phyloP scores from a whole-genome alignment of 768 basidiomycete genomes.

The Galerina sulciceps region DNA sequence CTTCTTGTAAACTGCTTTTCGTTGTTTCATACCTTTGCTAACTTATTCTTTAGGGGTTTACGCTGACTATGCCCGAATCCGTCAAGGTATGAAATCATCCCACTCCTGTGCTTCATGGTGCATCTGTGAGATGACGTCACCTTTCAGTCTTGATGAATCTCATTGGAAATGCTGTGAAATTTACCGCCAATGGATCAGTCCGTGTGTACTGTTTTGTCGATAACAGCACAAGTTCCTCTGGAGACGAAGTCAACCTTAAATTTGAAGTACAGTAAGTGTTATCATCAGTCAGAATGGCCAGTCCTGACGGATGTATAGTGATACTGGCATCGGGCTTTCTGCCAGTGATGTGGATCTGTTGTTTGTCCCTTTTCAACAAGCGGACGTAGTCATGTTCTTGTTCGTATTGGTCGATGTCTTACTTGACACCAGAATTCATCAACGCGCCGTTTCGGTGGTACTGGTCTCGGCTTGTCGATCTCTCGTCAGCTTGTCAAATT shows the following conservation, averaged over 20 bases:
- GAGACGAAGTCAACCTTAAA: slow-evolving; percentile 56
- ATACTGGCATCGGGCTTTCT: slow-evolving; percentile 75
- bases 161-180: slow-evolving; percentile 79
- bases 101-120: not conserved
- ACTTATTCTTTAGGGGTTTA: slow-evolving; percentile 53
- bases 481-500: slow-evolving; percentile 75
- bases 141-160: slow-evolving; percentile 72
- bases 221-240: slow-evolving; percentile 29
- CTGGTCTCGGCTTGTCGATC: slow-evolving; percentile 77
- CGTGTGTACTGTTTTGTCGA: slow-evolving; percentile 66
- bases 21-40: not conserved
- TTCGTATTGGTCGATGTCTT: not conserved
- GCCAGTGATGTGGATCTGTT: slow-evolving; percentile 67
- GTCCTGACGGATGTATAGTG: slow-evolving; percentile 38
- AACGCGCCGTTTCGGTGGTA: slow-evolving; percentile 76
- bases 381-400: slow-evolving; percentile 45
- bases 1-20: slow-evolving; percentile 47
- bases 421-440: slow-evolving; percentile 55
- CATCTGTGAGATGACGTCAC: slow-evolving; percentile 3
- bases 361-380: slow-evolving; percentile 79
- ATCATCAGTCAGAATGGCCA: not conserved
- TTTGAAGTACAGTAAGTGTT: slow-evolving; percentile 65
- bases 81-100: slow-evolving; percentile 53
- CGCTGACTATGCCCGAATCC: slow-evolving; percentile 74
- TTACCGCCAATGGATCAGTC: slow-evolving; percentile 67